These are phyloP conservation scores for Sanghuangporus sanghuang DNA, from an alignment of 1,284 basidiomycete species.

Conservation along the genomic window DNA sequence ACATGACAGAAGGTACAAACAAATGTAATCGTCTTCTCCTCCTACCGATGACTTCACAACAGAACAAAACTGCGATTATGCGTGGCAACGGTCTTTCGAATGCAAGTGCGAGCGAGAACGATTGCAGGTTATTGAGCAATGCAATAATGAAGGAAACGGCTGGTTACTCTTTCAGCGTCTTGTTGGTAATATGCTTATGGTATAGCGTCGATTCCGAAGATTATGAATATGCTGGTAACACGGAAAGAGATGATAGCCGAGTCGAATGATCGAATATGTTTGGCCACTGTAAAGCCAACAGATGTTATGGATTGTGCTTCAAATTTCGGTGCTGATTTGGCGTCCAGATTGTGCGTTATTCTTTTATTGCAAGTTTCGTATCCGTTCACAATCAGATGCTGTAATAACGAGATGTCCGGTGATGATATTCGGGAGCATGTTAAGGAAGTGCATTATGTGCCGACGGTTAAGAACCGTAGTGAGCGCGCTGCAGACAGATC, in stretches of 20 bases:
- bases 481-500: constrained; percentile 6
- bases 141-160: not conserved
- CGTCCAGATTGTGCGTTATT: constrained; percentile 14
- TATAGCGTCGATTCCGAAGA: constrained; percentile 3
- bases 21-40: not conserved
- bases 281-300: not conserved
- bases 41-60: not conserved
- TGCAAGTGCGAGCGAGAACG: not conserved
- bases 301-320: constrained; percentile 8
- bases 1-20: not conserved
- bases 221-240: not conserved
- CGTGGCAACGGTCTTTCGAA: not conserved
- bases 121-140: not conserved
- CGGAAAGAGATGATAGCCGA: constrained; percentile 1
- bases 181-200: not conserved
- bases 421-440: not conserved
- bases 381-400: constrained; percentile 12
- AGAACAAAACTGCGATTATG: not conserved
- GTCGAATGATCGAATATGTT: not conserved
- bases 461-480: constrained; percentile 14
- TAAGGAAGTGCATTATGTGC: not conserved
- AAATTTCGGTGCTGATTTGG: constrained; percentile 10
- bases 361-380: constrained; percentile 15
- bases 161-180: not conserved
- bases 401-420: constrained; percentile 14